Evolutionary conservation across 2,329 filamentous ascomycete species (phyloP).

Genomic region (Curvularia verruculosa): DNA sequence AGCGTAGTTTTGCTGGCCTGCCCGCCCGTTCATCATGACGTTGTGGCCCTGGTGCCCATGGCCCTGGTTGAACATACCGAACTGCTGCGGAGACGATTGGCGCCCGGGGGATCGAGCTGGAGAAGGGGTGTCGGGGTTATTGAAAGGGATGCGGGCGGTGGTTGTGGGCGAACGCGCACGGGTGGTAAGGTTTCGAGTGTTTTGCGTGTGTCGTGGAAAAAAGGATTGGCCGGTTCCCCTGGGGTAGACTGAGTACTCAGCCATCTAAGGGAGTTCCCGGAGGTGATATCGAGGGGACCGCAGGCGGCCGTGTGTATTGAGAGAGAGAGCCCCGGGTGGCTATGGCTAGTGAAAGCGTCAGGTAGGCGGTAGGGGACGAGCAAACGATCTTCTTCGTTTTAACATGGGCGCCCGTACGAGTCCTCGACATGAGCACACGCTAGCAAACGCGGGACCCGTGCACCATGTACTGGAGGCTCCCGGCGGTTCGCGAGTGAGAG

Average conservation of each 20-base stretch:
- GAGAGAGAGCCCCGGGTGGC: constrained; percentile 32
- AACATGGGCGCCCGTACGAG: constrained; percentile 53
- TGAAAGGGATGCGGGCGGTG: constrained; percentile 53
- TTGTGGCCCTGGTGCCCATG: constrained; percentile 70
- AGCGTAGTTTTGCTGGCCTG: constrained; percentile 61
- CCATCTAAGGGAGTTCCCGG: constrained; percentile 62
- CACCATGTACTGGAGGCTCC: constrained; percentile 33
- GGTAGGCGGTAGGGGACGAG: constrained; percentile 53
- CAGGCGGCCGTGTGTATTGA: constrained; percentile 39
- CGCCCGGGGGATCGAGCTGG: constrained; percentile 64
- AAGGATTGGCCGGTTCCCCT: constrained; percentile 67
- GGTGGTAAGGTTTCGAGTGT: constrained; percentile 53
- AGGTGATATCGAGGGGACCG: constrained; percentile 31
- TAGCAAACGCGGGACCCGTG: constrained; percentile 33
- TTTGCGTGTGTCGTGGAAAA: constrained; percentile 61
- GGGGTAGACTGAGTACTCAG: constrained; percentile 69
- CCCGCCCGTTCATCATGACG: constrained; percentile 76
- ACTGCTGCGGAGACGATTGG: constrained; percentile 55
- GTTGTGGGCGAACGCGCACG: constrained; percentile 56
- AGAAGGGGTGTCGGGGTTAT: constrained; percentile 59
- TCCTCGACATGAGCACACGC: constrained; percentile 44
- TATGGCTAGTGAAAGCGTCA: constrained; percentile 38
- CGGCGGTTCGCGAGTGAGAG: constrained; percentile 21
- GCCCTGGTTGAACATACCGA: constrained; percentile 75
- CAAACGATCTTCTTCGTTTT: constrained; percentile 56